Conservation (phyloP, 768 basidiomycete genomes). For the Lentinula edodes region DNA sequence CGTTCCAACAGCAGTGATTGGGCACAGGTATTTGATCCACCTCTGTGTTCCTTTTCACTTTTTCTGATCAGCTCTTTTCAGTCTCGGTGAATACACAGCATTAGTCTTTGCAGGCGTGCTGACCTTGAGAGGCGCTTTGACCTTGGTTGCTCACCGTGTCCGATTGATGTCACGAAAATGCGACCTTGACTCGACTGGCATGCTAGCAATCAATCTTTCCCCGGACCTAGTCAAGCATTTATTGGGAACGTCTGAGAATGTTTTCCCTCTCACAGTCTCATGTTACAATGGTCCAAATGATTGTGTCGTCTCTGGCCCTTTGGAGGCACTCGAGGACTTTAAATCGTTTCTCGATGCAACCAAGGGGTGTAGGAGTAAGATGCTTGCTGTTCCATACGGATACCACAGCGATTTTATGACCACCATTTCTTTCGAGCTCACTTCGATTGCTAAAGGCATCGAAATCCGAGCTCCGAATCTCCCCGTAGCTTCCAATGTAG, state of each 20-base stretch:
- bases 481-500: slow-evolving; percentile 58
- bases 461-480: slow-evolving; percentile 43
- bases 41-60: not conserved
- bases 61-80: slow-evolving; percentile 19
- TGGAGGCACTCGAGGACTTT: slow-evolving; percentile 35
- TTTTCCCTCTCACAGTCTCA: slow-evolving; percentile 40
- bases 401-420: slow-evolving; percentile 66
- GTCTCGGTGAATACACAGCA: slow-evolving; percentile 74
- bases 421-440: slow-evolving; percentile 48
- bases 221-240: slow-evolving; percentile 26
- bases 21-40: slow-evolving; percentile 53
- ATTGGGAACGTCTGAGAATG: slow-evolving; percentile 22
- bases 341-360: slow-evolving; percentile 31
- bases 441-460: slow-evolving; percentile 28
- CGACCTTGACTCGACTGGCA: slow-evolving; percentile 39
- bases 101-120: slow-evolving; percentile 60
- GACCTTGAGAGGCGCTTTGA: slow-evolving; percentile 49
- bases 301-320: slow-evolving; percentile 55
- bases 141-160: slow-evolving; percentile 51
- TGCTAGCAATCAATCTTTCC: slow-evolving; percentile 51
- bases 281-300: slow-evolving; percentile 59
- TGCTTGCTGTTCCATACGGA: slow-evolving; percentile 53
- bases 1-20: slow-evolving; percentile 52
- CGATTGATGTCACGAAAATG: slow-evolving; percentile 52
- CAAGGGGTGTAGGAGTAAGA: slow-evolving; percentile 30